Base-by-base conservation (phyloP, 208 protist genomes). In the Leishmania aethiopica region DNA sequence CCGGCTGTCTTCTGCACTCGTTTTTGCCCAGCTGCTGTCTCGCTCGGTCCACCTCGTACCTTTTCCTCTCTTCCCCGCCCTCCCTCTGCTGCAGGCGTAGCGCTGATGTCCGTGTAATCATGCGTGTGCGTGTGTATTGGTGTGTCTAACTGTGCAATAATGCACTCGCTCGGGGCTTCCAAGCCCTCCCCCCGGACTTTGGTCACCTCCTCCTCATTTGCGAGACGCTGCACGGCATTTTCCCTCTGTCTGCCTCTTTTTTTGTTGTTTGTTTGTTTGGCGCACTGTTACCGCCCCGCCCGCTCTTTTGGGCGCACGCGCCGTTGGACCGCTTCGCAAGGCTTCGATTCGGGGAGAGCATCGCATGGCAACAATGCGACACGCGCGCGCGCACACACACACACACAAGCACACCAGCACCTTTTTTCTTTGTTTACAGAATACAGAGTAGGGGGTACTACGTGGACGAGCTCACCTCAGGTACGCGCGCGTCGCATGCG, bases 81-180 rank as follows among this genome's bases (percentile, higher is more conserved):
- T 55, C 45, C 28, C 70, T 74, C 70, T 74, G 45, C 45, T 74
- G 45, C 47, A 51, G 22, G 45, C 42, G 70, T 32, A 28, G 3
- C 70, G 32, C 42, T 32, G 40, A 37, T 74, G 19, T 40, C n/a
- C 28, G 70, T 37, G 42, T 74, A 55, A 74, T 55, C 22, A 19
- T 74, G 70, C 40, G 70, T 72, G 40, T 42, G 66, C 66, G 66
- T 74, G 45, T 45, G 42, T 74, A 7, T 74, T 53, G 28, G 28
- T 37, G 70, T 53, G 22, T 32, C 45, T 51, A 45, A 35, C 6
- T 51, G 11, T 74, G 25, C 35, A 74, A 28, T 32, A 74, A 32
- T 32, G 47, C 70, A 55, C 70, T 51, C 70, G 10, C 17, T 28
- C 17, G 35, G 35, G 25, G 25, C 35, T 19, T 7, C n/a, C 49